Conservation (phyloP, 768 basidiomycete species). For the Rubroboletus satanas region DNA sequence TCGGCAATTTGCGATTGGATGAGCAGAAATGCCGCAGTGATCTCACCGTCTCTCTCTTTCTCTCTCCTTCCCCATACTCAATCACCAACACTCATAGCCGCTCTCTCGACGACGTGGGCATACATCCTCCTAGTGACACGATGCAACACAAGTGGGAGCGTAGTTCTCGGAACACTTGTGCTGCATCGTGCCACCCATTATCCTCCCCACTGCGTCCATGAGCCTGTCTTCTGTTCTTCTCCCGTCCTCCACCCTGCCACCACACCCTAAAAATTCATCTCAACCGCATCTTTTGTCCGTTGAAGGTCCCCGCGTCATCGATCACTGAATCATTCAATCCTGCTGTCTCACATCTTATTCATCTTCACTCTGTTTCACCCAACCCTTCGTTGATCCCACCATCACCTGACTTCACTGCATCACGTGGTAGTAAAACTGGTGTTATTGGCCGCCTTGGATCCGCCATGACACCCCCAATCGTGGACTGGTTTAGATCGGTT, state of each 20-base stretch:
- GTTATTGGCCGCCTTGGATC: neutral
- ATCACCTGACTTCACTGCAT: slow-evolving; percentile 7
- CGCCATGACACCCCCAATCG: neutral
- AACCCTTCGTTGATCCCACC: neutral
- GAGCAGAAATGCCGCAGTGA: slow-evolving; percentile 40
- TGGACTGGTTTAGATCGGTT: slow-evolving; percentile 6
- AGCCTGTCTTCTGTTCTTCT: neutral
- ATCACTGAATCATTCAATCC: neutral
- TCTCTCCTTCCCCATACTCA: neutral
- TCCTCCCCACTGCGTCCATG: neutral
- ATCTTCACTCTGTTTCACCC: neutral
- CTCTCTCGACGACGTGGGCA: neutral
- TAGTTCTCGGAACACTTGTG: slow-evolving; percentile 43
- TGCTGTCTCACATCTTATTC: neutral
- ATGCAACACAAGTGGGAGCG: slow-evolving; percentile 40
- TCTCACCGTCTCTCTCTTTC: neutral
- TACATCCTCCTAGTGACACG: slow-evolving; percentile 5
- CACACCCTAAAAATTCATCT: too few species aligned
- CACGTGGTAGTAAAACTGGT: neutral
- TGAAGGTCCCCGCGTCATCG: neutral
- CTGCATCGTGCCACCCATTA: slow-evolving; percentile 13
- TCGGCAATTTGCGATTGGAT: slow-evolving; percentile 34
- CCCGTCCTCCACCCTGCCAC: neutral
- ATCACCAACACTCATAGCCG: neutral
- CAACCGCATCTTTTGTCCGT: neutral